Evolutionary conservation across 768 basidiomycete genomes (phyloP).

Genomic region (Tremella yokohamensis): DNA sequence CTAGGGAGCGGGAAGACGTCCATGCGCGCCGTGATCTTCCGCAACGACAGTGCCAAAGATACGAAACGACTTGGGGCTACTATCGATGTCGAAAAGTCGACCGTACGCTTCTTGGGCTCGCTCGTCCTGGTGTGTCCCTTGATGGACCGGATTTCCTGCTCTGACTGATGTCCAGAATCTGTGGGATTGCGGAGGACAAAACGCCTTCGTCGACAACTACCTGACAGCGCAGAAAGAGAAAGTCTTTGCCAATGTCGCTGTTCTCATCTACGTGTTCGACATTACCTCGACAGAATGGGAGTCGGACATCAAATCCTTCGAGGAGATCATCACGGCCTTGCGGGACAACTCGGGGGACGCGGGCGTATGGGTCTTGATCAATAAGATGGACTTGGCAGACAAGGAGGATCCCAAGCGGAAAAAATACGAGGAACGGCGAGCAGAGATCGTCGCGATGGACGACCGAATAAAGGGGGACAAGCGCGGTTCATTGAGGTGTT

Average conservation of each 20-base stretch:
- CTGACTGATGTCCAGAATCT: slow-evolving; percentile 57
- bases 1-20: slow-evolving; percentile 67
- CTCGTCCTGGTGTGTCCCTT: slow-evolving; percentile 62
- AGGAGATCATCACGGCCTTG: slow-evolving; percentile 81
- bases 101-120: slow-evolving; percentile 93
- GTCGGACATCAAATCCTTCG: slow-evolving; percentile 84
- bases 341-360: slow-evolving; percentile 58
- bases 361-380: slow-evolving; percentile 80
- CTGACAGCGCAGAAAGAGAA: slow-evolving; percentile 85
- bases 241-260: slow-evolving; percentile 93
- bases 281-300: slow-evolving; percentile 77
- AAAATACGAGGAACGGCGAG: slow-evolving; percentile 67
- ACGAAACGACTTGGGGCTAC: slow-evolving; percentile 91
- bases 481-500: slow-evolving; percentile 61
- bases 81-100: slow-evolving; percentile 96
- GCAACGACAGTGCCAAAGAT: slow-evolving; percentile 87
- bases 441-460: slow-evolving; percentile 64
- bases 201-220: slow-evolving; percentile 96
- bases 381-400: slow-evolving; percentile 93
- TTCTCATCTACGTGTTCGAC: slow-evolving; percentile 98
- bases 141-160: not conserved
- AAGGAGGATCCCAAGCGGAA: slow-evolving; percentile 55
- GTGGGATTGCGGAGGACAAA: slow-evolving; percentile 99
- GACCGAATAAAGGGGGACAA: slow-evolving; percentile 53
- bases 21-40: slow-evolving; percentile 98